A percentile compares a stretch with the other conserved stretches of the same genome.
These are phyloP conservation scores for Lumnitzera racemosa DNA, from an alignment of 345 rosid genomes.

Conservation along the genomic window DNA sequence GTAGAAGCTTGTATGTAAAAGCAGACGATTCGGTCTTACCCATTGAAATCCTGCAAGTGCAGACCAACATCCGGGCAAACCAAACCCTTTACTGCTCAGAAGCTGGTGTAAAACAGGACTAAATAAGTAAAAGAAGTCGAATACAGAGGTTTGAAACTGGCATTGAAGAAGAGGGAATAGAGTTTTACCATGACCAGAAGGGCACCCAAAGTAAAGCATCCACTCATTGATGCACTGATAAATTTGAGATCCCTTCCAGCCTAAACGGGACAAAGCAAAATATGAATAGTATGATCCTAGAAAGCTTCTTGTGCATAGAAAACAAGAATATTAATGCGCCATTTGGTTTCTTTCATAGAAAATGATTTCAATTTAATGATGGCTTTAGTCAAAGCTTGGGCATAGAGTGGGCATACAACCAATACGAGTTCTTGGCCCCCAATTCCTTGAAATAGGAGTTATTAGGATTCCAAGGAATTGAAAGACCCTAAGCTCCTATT, in stretches of 20 bases:
- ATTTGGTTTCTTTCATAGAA: no score
- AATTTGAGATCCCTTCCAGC: conserved; percentile 90
- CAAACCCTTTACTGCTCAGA: conserved; percentile 47
- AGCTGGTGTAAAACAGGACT: conserved; percentile 25
- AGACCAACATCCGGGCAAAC: conserved; percentile 68
- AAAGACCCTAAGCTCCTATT: no score
- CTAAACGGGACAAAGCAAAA: conserved; percentile 14
- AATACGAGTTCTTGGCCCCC: no score
- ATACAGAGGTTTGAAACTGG: background rate
- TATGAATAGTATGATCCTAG: no score
- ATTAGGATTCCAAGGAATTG: no score
- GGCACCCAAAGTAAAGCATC: conserved; percentile 42
- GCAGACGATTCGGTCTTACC: conserved; percentile 33
- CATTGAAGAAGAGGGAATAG: background rate
- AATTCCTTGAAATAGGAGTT: no score
- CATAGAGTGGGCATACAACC: no score
- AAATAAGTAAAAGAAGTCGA: background rate
- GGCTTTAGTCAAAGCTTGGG: no score
- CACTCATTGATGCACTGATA: conserved; percentile 42
- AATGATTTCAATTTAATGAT: no score
- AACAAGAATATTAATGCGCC: no score
- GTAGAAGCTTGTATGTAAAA: conserved; percentile 1
- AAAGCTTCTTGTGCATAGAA: no score
- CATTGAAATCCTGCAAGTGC: conserved; percentile 65
- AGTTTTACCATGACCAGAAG: conserved; percentile 35